Evolutionary conservation across 345 rosid genomes (phyloP).

Genomic region (Noccaea bulbosa): DNA sequence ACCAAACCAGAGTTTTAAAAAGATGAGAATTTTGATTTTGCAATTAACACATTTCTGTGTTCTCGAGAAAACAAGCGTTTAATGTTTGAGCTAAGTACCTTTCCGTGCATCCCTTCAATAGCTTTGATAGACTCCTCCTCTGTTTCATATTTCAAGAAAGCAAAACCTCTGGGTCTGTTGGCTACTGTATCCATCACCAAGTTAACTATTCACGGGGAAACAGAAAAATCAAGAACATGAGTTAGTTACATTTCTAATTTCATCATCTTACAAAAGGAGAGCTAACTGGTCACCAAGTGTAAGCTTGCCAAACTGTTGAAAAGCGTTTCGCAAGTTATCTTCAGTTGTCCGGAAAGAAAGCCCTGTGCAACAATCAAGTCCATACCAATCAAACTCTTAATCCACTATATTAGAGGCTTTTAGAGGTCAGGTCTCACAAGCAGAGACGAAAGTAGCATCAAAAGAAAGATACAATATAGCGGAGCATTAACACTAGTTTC

Average conservation of each 20-base stretch:
- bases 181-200: slow-evolving; percentile 84
- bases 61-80: slow-evolving; percentile 5
- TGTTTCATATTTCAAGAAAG: slow-evolving; percentile 67
- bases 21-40: background rate
- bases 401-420: background rate
- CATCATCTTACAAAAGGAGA: background rate
- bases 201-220: slow-evolving; percentile 51
- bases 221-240: background rate
- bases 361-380: slow-evolving; percentile 47
- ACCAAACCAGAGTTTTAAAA: background rate
- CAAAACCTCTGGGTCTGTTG: slow-evolving; percentile 80
- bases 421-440: slow-evolving; percentile 2
- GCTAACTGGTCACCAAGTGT: slow-evolving; percentile 60
- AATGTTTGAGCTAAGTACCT: slow-evolving; percentile 49
- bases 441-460: background rate
- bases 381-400: background rate
- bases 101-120: slow-evolving; percentile 85
- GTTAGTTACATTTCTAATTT: background rate
- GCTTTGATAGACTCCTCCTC: slow-evolving; percentile 78
- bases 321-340: slow-evolving; percentile 70
- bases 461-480: too few relatives aligned
- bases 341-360: slow-evolving; percentile 82
- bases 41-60: background rate
- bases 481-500: background rate
- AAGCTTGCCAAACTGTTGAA: slow-evolving; percentile 67